These are phyloP conservation scores for Citrus sp. DNA, from an alignment of 345 rosid genomes.

Conservation along the genomic window DNA sequence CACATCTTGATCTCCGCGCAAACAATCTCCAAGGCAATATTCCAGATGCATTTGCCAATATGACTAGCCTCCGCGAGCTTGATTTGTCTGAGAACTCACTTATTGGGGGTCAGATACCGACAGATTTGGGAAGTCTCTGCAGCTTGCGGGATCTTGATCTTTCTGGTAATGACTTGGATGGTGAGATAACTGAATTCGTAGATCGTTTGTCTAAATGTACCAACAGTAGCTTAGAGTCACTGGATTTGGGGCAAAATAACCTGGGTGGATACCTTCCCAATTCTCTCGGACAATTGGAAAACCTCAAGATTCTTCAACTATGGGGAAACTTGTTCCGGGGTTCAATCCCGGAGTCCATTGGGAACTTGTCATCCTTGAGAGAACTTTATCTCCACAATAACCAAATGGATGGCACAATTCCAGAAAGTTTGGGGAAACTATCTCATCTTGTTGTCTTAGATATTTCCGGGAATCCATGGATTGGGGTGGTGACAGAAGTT, in stretches of 20 bases:
- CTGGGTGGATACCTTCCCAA: slow-evolving; percentile 17
- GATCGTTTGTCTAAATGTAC: slow-evolving; percentile 12
- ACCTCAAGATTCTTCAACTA: background rate
- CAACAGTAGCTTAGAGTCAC: slow-evolving; percentile 13
- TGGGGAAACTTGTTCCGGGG: background rate
- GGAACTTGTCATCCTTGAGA: slow-evolving; percentile 14
- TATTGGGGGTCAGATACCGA: background rate
- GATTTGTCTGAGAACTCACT: slow-evolving; percentile 9
- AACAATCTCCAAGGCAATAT: slow-evolving; percentile 11
- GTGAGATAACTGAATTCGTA: slow-evolving; percentile 4
- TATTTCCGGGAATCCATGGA: slow-evolving; percentile 8
- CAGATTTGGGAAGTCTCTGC: slow-evolving; percentile 13
- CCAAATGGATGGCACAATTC: slow-evolving; percentile 15
- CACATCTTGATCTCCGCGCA: slow-evolving; percentile 14
- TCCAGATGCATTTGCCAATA: background rate
- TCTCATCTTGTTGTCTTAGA: slow-evolving; percentile 8
- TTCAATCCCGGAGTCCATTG: slow-evolving; percentile 21
- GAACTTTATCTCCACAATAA: slow-evolving; percentile 7
- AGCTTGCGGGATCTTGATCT: slow-evolving; percentile 10
- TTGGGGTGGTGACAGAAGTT: slow-evolving; percentile 14
- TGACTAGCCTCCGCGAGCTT: slow-evolving; percentile 4
- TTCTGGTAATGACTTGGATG: slow-evolving; percentile 7
- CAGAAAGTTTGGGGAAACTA: slow-evolving; percentile 9
- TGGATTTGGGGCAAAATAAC: slow-evolving; percentile 21
- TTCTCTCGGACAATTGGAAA: background rate